These are phyloP conservation scores for Fragilaria crotonensis DNA, from an alignment of 108 stramenopile species.

Conservation along the genomic window DNA sequence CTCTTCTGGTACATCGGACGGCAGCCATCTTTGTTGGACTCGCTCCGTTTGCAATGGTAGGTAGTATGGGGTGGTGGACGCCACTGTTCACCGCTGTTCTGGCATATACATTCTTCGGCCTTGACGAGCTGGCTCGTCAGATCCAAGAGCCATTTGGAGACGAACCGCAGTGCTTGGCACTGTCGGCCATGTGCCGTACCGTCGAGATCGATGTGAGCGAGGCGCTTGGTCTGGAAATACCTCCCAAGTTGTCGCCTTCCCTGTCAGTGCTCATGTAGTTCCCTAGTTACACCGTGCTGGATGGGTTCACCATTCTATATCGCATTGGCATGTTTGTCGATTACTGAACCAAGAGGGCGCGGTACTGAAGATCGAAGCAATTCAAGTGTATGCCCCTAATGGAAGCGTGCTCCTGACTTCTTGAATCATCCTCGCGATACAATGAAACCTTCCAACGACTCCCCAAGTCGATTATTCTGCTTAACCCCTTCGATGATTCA, in stretches of 20 bases:
- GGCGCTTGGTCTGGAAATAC: neutral
- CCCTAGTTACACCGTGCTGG: too few relatives aligned
- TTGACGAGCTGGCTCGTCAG: slow-evolving; percentile 12
- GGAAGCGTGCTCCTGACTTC: too few relatives aligned
- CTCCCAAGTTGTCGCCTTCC: neutral
- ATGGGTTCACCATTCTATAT: too few relatives aligned
- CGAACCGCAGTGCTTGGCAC: slow-evolving; percentile 6
- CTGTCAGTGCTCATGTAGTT: neutral
- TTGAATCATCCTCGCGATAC: too few relatives aligned
- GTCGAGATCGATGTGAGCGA: slow-evolving; percentile 13
- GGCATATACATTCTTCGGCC: slow-evolving; percentile 17
- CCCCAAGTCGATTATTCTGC: too few relatives aligned
- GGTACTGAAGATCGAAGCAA: too few relatives aligned
- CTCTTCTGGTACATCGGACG: slow-evolving; percentile 10
- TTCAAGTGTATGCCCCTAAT: too few relatives aligned
- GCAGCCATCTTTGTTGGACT: slow-evolving; percentile 9
- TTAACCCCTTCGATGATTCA: too few relatives aligned
- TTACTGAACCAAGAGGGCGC: too few relatives aligned
- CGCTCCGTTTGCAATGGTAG: slow-evolving; percentile 12
- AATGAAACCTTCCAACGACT: too few relatives aligned
- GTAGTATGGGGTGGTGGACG: slow-evolving; percentile 10
- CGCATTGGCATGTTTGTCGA: too few relatives aligned
- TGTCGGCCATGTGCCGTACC: slow-evolving; percentile 15
- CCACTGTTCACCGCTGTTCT: slow-evolving; percentile 10
- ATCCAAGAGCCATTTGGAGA: slow-evolving; percentile 18